Conservation (phyloP, 2,329 filamentous ascomycete species). For the Blumeriella jaapii region DNA sequence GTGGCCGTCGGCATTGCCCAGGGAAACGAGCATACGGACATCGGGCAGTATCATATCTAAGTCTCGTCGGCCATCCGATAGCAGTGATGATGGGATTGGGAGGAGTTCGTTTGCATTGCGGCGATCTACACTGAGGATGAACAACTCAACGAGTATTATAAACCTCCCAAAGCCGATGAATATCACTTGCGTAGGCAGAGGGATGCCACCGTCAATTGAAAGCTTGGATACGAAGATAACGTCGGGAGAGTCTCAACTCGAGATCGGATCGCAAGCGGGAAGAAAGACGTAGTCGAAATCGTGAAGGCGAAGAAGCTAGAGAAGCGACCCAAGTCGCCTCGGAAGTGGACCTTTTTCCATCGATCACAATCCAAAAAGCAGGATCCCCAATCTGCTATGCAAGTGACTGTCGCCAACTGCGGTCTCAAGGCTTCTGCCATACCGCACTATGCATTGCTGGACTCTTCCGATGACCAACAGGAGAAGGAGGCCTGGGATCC, state of each 20-base stretch:
- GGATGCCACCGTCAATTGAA: conserved; percentile 38
- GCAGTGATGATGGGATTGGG: conserved; percentile 43
- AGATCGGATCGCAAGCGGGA: conserved; percentile 32
- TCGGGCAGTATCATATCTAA: conserved; percentile 12
- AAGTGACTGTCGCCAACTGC: conserved; percentile 34
- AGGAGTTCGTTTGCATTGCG: conserved; percentile 43
- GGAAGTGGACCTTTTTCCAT: conserved; percentile 54
- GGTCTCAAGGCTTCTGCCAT: conserved; percentile 33
- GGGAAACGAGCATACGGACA: conserved; percentile 18
- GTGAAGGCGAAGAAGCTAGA: conserved; percentile 40
- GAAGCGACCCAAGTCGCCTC: conserved; percentile 40
- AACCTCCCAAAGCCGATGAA: conserved; percentile 43
- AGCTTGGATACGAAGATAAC: conserved; percentile 46
- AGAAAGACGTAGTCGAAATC: conserved; percentile 12
- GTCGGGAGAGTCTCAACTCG: conserved; percentile 41
- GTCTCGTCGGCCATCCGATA: conserved; percentile 35
- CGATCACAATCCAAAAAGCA: conserved; percentile 36
- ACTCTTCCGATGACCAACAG: conserved; percentile 38
- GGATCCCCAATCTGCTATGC: conserved; percentile 31
- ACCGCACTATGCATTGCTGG: conserved; percentile 51
- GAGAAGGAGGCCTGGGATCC: conserved; percentile 27
- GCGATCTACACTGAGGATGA: conserved; percentile 42
- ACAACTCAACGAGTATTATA: conserved; percentile 33
- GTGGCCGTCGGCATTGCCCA: conserved; percentile 43
- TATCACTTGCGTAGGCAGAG: conserved; percentile 28